phyloP scores from a whole-genome alignment of 495 filamentous ascomycete species.

The Xylaria grammica region DNA sequence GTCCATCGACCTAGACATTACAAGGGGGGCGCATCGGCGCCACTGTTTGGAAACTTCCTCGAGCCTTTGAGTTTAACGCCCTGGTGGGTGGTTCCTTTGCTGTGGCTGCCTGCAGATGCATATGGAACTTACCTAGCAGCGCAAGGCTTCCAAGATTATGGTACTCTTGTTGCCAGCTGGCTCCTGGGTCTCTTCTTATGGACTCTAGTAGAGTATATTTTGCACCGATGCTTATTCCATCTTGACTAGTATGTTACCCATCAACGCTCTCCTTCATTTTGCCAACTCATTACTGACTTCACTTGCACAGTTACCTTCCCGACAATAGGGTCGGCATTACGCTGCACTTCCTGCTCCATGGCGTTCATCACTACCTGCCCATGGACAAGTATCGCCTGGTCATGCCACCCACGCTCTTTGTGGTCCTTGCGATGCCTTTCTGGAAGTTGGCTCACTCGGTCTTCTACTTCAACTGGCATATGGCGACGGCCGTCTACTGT shows the following conservation, averaged over 20 bases:
- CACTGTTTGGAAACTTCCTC: slow-evolving; percentile 96
- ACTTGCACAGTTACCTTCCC: slow-evolving; percentile 72
- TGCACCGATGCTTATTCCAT: slow-evolving; percentile 95
- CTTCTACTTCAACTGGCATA: slow-evolving; percentile 85
- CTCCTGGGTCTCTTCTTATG: slow-evolving; percentile 72
- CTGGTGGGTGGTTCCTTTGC: slow-evolving; percentile 84
- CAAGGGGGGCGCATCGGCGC: slow-evolving; percentile 87
- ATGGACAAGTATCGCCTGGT: slow-evolving; percentile 98
- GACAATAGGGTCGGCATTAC: slow-evolving; percentile 91
- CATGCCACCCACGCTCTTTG: slow-evolving; percentile 92
- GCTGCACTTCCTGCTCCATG: slow-evolving; percentile 91
- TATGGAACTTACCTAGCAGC: slow-evolving; percentile 76
- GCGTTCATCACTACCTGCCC: slow-evolving; percentile 96
- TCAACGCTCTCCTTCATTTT: neutral
- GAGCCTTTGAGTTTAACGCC: slow-evolving; percentile 93
- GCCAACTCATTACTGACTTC: slow-evolving; percentile 24
- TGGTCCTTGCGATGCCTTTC: slow-evolving; percentile 85
- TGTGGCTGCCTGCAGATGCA: slow-evolving; percentile 84
- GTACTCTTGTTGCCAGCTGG: slow-evolving; percentile 61
- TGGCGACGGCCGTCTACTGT: slow-evolving; percentile 76
- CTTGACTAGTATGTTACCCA: slow-evolving; percentile 75
- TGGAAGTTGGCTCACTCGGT: slow-evolving; percentile 89
- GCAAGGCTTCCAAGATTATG: slow-evolving; percentile 52
- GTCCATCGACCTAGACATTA: slow-evolving; percentile 96
- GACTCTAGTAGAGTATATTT: slow-evolving; percentile 86